Evolutionary conservation across 2,329 filamentous ascomycete species (phyloP).

Genomic region (Chrysoporthe deuterocubensis): DNA sequence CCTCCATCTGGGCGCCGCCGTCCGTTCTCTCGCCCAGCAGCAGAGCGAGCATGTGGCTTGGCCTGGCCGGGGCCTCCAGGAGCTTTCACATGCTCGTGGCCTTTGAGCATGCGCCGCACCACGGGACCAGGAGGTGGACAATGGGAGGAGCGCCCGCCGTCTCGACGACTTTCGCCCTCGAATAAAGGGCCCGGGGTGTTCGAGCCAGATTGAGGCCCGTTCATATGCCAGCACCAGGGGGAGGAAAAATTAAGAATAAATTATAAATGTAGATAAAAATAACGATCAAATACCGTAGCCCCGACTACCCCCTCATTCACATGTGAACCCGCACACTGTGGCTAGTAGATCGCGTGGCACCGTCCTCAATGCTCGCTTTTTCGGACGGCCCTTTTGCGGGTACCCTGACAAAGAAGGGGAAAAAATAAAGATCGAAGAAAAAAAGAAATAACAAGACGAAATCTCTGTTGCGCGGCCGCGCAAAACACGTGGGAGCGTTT

Average conservation of each 20-base stretch:
- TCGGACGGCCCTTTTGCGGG: slow-evolving; percentile 15
- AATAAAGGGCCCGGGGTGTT: neutral
- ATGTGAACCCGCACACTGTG: neutral
- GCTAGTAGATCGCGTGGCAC: neutral
- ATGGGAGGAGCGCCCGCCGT: neutral
- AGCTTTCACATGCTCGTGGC: slow-evolving; percentile 1
- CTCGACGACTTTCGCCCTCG: neutral
- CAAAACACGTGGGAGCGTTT: neutral
- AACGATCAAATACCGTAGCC: too few relatives aligned
- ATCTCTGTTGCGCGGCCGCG: neutral
- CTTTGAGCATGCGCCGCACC: neutral
- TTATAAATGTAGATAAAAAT: too few relatives aligned
- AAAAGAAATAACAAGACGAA: too few relatives aligned
- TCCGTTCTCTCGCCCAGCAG: too few relatives aligned
- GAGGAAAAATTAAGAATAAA: too few relatives aligned
- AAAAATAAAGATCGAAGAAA: neutral
- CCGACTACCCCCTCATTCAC: neutral
- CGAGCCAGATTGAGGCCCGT: neutral
- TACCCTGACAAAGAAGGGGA: neutral
- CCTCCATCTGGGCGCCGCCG: neutral
- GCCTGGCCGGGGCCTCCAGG: too few relatives aligned
- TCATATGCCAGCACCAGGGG: too few relatives aligned
- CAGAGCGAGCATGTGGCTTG: too few relatives aligned
- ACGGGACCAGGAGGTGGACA: neutral
- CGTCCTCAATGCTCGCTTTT: slow-evolving; percentile 11